Evolutionary conservation across 345 rosid genomes (phyloP).

Genomic region (Arabidopsis suecica): DNA sequence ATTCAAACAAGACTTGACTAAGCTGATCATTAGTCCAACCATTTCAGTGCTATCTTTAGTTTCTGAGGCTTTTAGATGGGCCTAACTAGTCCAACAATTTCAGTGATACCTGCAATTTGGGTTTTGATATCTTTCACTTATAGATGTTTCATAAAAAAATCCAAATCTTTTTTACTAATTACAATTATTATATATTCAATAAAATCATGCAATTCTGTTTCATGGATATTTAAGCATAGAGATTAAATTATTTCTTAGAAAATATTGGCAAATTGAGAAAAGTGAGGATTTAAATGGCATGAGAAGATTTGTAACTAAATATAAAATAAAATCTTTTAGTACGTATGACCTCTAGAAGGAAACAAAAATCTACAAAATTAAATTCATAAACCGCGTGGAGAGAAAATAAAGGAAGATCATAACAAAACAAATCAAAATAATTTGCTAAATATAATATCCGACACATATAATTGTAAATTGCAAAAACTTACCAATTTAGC

Average conservation of each 20-base stretch:
- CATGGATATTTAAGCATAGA: too few relatives aligned
- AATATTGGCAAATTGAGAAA: too few relatives aligned
- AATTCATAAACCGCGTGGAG: neutral
- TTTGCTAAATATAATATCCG: neutral
- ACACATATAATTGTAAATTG: neutral
- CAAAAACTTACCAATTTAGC: neutral
- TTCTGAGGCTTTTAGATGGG: neutral
- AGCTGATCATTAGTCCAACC: neutral
- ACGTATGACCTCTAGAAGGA: too few relatives aligned
- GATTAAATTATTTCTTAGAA: too few relatives aligned
- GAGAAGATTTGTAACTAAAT: too few relatives aligned
- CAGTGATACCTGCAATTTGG: neutral
- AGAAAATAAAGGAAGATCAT: neutral
- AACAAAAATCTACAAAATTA: neutral
- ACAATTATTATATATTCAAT: too few relatives aligned
- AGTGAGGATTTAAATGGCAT: too few relatives aligned
- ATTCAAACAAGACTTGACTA: neutral
- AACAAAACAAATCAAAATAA: slow-evolving; percentile 1
- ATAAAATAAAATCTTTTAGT: too few relatives aligned
- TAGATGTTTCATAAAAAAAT: neutral
- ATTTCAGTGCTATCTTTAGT: neutral
- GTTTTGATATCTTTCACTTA: neutral
- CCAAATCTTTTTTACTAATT: neutral
- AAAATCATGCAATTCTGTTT: too few relatives aligned
- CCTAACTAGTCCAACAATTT: neutral